A percentile compares a stretch with the other conserved stretches of the same genome.
Evolutionary conservation across 1,284 basidiomycete genomes (phyloP).

Genomic region (Mycena citricolor): DNA sequence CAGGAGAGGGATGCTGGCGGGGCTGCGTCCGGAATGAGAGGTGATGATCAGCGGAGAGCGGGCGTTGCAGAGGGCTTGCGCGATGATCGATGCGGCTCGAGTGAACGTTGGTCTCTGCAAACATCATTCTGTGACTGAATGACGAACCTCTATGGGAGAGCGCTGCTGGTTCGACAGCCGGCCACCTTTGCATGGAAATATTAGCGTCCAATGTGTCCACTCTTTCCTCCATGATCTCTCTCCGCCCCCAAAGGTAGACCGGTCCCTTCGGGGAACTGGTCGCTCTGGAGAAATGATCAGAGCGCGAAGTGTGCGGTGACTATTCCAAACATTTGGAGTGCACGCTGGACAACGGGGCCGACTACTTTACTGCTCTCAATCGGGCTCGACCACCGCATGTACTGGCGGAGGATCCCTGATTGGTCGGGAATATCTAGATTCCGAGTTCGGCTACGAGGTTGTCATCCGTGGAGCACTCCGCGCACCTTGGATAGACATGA

Average conservation of each 20-base stretch:
- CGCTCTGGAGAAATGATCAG: constrained; percentile 40
- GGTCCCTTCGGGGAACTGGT: constrained; percentile 68
- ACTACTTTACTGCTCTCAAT: constrained; percentile 54
- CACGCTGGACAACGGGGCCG: constrained; percentile 50
- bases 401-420: constrained; percentile 64
- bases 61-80: constrained; percentile 48
- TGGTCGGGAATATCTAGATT: constrained; percentile 65
- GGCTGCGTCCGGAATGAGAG: constrained; percentile 60
- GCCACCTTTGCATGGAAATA: constrained; percentile 44
- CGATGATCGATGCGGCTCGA: constrained; percentile 46
- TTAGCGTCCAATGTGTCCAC: constrained; percentile 38
- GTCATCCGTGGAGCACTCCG: neutral
- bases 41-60: constrained; percentile 63
- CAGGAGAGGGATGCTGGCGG: constrained; percentile 47
- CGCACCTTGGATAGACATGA: constrained; percentile 70
- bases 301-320: neutral
- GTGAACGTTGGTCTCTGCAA: too few species aligned
- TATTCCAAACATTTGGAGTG: constrained; percentile 57
- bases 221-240: constrained; percentile 70
- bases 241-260: constrained; percentile 70
- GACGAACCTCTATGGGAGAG: constrained; percentile 47
- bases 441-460: neutral
- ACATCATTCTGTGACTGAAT: too few species aligned
- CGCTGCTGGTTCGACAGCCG: constrained; percentile 47
- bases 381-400: constrained; percentile 66